phyloP scores from a whole-genome alignment of 352 stramenopile genomes.

The Globisporangium canariense region DNA sequence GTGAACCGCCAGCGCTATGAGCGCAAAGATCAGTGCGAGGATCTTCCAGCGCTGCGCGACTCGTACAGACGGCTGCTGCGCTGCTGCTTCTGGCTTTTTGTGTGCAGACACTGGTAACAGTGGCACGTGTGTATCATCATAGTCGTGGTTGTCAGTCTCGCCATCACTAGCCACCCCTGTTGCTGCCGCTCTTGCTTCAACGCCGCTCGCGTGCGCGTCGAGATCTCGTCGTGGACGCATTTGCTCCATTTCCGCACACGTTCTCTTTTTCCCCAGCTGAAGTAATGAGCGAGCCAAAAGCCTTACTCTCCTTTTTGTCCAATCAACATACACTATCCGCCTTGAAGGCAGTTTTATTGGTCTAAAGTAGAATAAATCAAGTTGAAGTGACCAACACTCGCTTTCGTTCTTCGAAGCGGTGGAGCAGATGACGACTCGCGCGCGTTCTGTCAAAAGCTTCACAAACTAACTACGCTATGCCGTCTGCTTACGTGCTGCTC shows the following conservation, averaged over 20 bases:
- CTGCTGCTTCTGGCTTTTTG: neutral
- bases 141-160: too few species aligned
- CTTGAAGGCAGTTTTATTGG: neutral
- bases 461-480: slow-evolving; percentile 23
- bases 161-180: neutral
- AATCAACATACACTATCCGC: neutral
- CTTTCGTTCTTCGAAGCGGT: neutral
- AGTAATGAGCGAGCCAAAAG: neutral
- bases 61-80: neutral
- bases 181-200: neutral
- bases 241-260: neutral
- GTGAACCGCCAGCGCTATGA: slow-evolving; percentile 44
- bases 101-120: neutral
- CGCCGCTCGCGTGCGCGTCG: neutral
- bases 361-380: neutral
- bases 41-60: slow-evolving; percentile 17
- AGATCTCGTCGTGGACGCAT: neutral
- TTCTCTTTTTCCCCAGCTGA: neutral
- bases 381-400: neutral
- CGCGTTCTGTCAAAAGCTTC: neutral
- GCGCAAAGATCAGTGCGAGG: slow-evolving; percentile 21
- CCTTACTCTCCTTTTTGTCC: neutral
- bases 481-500: slow-evolving; percentile 42
- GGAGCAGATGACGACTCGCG: too few species aligned
- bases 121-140: neutral